Evolutionary conservation across 2,329 filamentous ascomycete genomes (phyloP).

Genomic region (Pezicula rhizophila): DNA sequence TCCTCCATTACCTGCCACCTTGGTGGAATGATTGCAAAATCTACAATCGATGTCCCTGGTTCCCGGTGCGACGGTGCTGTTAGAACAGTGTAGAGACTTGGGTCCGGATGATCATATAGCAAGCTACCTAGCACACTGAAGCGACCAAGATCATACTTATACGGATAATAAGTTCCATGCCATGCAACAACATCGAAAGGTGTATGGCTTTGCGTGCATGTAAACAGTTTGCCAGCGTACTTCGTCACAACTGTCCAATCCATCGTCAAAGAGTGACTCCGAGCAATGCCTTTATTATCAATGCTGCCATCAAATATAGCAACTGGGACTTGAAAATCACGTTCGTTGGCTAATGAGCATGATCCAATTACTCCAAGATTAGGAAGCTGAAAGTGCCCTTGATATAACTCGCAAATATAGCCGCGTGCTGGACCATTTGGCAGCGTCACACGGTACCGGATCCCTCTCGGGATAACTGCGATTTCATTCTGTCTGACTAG

Average conservation of each 20-base stretch:
- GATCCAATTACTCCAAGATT: slow-evolving; percentile 59
- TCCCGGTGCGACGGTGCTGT: slow-evolving; percentile 46
- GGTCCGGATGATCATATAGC: slow-evolving; percentile 61
- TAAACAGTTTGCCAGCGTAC: slow-evolving; percentile 59
- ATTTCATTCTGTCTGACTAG: slow-evolving; percentile 59
- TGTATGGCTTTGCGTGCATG: slow-evolving; percentile 57
- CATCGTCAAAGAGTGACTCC: slow-evolving; percentile 14
- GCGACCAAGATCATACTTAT: slow-evolving; percentile 71
- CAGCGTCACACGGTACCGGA: slow-evolving; percentile 54
- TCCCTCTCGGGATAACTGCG: slow-evolving; percentile 55
- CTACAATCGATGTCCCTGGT: slow-evolving; percentile 47
- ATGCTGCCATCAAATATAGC: slow-evolving; percentile 36
- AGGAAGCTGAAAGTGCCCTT: slow-evolving; percentile 55
- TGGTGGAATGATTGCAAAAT: slow-evolving; percentile 57
- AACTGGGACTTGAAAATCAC: slow-evolving; percentile 57
- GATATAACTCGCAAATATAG: slow-evolving; percentile 60
- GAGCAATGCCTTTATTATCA: slow-evolving; percentile 21
- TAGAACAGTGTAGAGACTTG: slow-evolving; percentile 65
- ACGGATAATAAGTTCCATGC: slow-evolving; percentile 73
- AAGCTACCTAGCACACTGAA: slow-evolving; percentile 64
- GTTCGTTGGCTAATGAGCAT: slow-evolving; percentile 54
- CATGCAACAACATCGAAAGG: slow-evolving; percentile 73
- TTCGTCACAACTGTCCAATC: slow-evolving; percentile 50
- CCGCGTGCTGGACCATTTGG: slow-evolving; percentile 52
- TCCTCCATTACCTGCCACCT: slow-evolving; percentile 53